Base-by-base conservation (phyloP, 1,139 yeast species). In the Protomyces macrosporus region DNA sequence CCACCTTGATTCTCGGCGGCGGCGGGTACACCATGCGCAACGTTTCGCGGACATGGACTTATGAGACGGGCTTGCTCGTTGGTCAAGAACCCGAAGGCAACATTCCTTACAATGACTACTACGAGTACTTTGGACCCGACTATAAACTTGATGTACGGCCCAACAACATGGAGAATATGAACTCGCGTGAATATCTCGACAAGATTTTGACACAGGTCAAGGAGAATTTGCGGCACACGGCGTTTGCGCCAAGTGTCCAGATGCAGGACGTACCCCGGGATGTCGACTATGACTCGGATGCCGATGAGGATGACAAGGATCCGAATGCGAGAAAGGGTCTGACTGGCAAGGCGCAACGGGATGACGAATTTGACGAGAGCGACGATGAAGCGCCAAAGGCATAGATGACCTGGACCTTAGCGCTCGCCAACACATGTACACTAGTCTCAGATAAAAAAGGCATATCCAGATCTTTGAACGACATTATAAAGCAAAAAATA, bases 1-100 rank as follows among this genome's bases (percentile, higher is more conserved):
- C 98, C 12, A 82, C 90, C 80, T 81, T 93, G 80, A 95, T 91
- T 30, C 82, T 93, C 30, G 98, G 98, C 53, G 98, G 98, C 62
- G 98, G 98, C 71, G 98, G 98, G 39, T 93, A 93, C 76, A 93
- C 98, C 16, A 93, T 93, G 88, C 82, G 98, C 75, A 93, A 93
- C 74, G 98, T 93, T 55, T 90, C 97, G 40, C 81, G 98, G 71
- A 86, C 97, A 6, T 93, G 98, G 98, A 86, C 97, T 51, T 91
- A 82, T 73, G 98, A 93, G 76, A 86, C 97, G 3, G 97, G 97
- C 23, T 78, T 93, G 65, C 79, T 91, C 69, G 91, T 90, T 71
- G 88, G 90, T 71, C 88, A 86, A 67, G 75, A 84, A 32, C 79
- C 91, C 69, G 95, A 90, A 34, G 79, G 84, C 12, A 97, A 91